A percentile compares a stretch with the other conserved stretches of the same genome.
These are phyloP conservation scores for Microdochium nivale DNA, from an alignment of 2,329 filamentous ascomycete species.

Conservation along the genomic window DNA sequence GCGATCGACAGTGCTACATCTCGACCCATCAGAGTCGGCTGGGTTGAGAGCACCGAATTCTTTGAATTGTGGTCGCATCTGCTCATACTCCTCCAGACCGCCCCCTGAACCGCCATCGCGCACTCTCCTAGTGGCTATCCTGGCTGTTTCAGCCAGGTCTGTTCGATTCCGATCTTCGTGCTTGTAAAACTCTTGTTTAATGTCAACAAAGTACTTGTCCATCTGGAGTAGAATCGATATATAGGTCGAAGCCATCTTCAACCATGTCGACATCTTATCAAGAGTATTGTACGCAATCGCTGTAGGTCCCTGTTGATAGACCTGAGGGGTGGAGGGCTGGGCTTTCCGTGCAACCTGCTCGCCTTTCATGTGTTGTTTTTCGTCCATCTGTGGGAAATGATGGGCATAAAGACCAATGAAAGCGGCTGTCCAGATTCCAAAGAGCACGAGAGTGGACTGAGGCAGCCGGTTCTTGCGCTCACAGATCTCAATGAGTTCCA, in stretches of 20 bases:
- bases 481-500: constrained; percentile 55
- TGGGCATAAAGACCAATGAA: constrained; percentile 58
- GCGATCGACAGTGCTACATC: neutral
- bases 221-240: constrained; percentile 43
- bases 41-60: constrained; percentile 26
- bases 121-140: constrained; percentile 11
- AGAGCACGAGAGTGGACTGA: constrained; percentile 59
- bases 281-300: constrained; percentile 41
- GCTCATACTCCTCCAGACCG: constrained; percentile 46
- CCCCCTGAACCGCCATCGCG: constrained; percentile 35
- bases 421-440: constrained; percentile 58
- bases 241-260: constrained; percentile 50
- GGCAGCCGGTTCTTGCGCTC: constrained; percentile 51
- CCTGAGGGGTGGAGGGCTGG: constrained; percentile 9
- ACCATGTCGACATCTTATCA: constrained; percentile 37
- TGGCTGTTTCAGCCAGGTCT: neutral
- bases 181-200: constrained; percentile 38
- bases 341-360: neutral
- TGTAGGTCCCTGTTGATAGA: constrained; percentile 36
- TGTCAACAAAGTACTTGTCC: constrained; percentile 40
- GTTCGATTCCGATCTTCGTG: constrained; percentile 23
- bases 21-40: neutral
- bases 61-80: constrained; percentile 27
- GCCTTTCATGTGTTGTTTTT: constrained; percentile 27
- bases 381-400: constrained; percentile 63